Base-by-base conservation (phyloP, 129 eudicot genomes). In the Pulicaria dysenterica region DNA sequence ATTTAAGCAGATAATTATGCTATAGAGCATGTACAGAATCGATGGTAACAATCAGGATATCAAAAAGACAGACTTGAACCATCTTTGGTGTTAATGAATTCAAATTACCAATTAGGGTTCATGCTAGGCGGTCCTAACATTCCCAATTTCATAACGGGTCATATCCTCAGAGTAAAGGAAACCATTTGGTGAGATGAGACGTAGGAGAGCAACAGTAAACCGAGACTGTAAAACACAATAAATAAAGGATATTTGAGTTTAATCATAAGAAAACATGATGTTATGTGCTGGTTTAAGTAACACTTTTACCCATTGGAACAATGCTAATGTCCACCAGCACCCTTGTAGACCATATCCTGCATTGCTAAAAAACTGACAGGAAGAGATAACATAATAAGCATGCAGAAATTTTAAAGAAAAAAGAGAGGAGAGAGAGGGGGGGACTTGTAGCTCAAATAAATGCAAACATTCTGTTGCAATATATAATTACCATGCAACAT, bases 271-370 rank as follows among this genome's bases (percentile, higher is more conserved):
- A 11, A 14, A 31, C 36, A n/a, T 14, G 47, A 12, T 10, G 8
- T 65, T 31, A 42, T 6, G 58, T 53, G 47, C 42, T 42, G 17
- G 3, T 38, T 60, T 15, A 16, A 63, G 61, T 45, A 36, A 40
- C 42, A 48, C 5, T 72, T 72, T 76, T 84, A 94, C 98, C 96
- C 97, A 87, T 88, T 94, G 98, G 73, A 94, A 94, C 55, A 83
- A 84, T 40, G 87, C 96, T 57, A 94, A 93, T 7, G 91, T 83
- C 84, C 90, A 81, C 98, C 98, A 94, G 81, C 93, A 88, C 41
- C 97, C 98, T 49, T 86, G 70, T 80, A 94, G 75, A 31, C 98
- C 98, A 43, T n/a, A 74, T 63, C 98, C 98, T 74, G 58, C 69
- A 14, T 45, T 72, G 78, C 85, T 93, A 76, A 84, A 69, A 10